Conservation (phyloP, 2,329 filamentous ascomycete species). For the Aureobasidium subglaciale region DNA sequence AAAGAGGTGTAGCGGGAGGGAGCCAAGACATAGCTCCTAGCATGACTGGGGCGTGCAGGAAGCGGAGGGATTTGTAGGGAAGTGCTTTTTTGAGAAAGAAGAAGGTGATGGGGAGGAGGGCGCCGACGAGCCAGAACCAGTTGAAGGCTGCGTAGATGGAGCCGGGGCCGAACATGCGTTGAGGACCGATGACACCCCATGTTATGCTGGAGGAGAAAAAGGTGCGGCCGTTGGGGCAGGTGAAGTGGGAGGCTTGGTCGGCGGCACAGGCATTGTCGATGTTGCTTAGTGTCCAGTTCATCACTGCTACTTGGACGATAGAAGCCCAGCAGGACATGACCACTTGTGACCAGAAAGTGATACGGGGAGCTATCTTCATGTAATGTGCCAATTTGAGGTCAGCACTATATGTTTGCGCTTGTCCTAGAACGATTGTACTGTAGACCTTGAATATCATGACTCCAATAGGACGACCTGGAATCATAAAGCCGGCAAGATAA, state of each 20-base stretch:
- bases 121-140: conserved; percentile 70
- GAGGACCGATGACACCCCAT: conserved; percentile 77
- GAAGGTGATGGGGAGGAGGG: conserved; percentile 63
- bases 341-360: conserved; percentile 72
- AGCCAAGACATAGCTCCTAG: conserved; percentile 1
- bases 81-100: conserved; percentile 52
- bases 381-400: conserved; percentile 84
- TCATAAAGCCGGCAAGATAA: conserved; percentile 55
- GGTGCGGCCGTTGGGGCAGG: conserved; percentile 76
- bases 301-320: conserved; percentile 70
- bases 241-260: conserved; percentile 75
- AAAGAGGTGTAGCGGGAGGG: not conserved
- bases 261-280: conserved; percentile 72
- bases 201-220: conserved; percentile 87
- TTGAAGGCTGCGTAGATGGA: conserved; percentile 59
- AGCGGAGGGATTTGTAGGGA: conserved; percentile 14
- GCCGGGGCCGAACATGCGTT: conserved; percentile 69
- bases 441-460: conserved; percentile 94
- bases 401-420: conserved; percentile 82
- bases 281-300: conserved; percentile 85
- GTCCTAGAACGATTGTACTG: conserved; percentile 53
- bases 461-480: conserved; percentile 76
- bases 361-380: conserved; percentile 78
- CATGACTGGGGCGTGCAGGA: not conserved
- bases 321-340: conserved; percentile 68